These are phyloP conservation scores for Hypoxylon intermedium DNA, from an alignment of 495 filamentous ascomycete genomes.

Conservation along the genomic window DNA sequence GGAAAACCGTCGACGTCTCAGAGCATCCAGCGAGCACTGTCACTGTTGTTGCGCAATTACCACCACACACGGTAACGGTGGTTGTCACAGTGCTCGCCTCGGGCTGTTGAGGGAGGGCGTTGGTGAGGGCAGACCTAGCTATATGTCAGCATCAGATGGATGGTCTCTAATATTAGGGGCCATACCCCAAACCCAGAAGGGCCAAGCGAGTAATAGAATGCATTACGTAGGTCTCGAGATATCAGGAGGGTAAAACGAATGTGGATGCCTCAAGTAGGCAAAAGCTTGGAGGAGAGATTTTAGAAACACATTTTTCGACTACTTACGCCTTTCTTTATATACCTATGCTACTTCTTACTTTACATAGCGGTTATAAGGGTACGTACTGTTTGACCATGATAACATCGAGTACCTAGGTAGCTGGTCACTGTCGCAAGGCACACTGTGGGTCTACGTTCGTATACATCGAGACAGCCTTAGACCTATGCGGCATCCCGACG, in stretches of 20 bases:
- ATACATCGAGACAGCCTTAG: conserved; percentile 18
- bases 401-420: conserved; percentile 16
- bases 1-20: conserved; percentile 7
- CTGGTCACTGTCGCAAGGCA: conserved; percentile 13
- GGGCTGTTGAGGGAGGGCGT: conserved; percentile 27
- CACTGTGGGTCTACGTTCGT: conserved; percentile 24
- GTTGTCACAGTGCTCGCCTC: conserved; percentile 33
- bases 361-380: conserved; percentile 1
- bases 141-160: conserved; percentile 16
- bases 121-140: conserved; percentile 23
- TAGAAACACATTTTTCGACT: not conserved
- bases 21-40: conserved; percentile 38
- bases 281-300: conserved; percentile 1
- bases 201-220: conserved; percentile 28
- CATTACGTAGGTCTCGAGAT: conserved; percentile 26
- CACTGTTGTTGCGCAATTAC: conserved; percentile 35
- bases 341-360: not conserved
- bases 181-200: conserved; percentile 38
- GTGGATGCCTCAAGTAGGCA: conserved; percentile 23
- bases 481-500: conserved; percentile 34
- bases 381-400: conserved; percentile 17
- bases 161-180: not conserved
- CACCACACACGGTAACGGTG: conserved; percentile 38
- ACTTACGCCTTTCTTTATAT: conserved; percentile 26
- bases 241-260: conserved; percentile 27